Conservation (phyloP, 805 yeast species). For the Jamesozyma rosinii region DNA sequence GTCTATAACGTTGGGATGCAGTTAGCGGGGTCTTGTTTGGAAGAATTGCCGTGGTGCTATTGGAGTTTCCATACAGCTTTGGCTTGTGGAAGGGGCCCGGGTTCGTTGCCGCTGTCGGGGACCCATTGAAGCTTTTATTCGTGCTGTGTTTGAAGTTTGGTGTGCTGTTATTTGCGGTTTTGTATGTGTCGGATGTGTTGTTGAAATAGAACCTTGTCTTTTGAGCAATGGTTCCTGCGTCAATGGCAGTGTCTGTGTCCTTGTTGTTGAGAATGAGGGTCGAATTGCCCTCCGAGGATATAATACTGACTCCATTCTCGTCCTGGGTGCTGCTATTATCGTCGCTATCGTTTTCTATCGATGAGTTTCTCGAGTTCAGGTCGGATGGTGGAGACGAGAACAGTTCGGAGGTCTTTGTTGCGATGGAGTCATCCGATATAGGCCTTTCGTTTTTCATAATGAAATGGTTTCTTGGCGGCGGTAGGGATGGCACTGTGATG, state of each 20-base stretch:
- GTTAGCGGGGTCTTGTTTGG: conserved; percentile 22
- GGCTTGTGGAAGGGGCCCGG: not conserved
- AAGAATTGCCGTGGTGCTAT: conserved; percentile 11
- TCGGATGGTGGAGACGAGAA: conserved; percentile 26
- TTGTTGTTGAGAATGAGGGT: conserved; percentile 1
- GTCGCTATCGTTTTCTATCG: conserved; percentile 24
- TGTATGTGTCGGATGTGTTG: not conserved
- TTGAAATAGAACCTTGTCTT: conserved; percentile 4
- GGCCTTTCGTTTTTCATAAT: conserved; percentile 19
- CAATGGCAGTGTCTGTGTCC: not conserved
- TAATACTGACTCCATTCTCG: conserved; percentile 4
- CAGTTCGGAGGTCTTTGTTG: conserved; percentile 23
- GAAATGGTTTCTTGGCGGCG: conserved; percentile 23
- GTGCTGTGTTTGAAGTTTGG: conserved; percentile 5
- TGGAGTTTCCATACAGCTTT: conserved; percentile 6
- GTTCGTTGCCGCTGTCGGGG: not conserved
- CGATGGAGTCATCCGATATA: conserved; percentile 27
- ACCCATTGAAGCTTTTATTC: conserved; percentile 1
- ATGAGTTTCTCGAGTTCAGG: conserved; percentile 20
- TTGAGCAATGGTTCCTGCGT: not conserved
- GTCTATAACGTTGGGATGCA: conserved; percentile 36
- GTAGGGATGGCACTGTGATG: not conserved
- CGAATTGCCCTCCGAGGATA: conserved; percentile 4
- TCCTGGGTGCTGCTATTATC: not conserved
- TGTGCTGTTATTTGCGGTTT: conserved; percentile 4